Conservation (phyloP, 148 eudicot species). For the Salicornia ramosissima region DNA sequence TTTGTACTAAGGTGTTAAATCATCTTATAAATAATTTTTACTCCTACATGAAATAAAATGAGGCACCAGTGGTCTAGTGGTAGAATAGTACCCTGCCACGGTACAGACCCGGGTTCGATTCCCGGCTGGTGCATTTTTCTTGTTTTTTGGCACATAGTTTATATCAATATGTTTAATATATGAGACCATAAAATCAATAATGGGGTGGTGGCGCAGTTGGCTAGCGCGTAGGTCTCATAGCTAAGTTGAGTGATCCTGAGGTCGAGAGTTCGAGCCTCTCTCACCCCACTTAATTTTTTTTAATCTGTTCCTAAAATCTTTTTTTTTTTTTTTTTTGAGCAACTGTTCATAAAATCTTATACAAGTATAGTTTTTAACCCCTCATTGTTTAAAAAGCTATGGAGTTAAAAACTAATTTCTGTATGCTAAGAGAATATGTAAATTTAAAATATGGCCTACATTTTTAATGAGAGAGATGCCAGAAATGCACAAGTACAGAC, state of each 20-base stretch:
- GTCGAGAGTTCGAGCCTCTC: slow-evolving; percentile 28
- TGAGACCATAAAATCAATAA: no score
- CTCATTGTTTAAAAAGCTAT: no score
- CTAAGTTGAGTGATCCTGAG: slow-evolving; percentile 25
- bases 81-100: slow-evolving; percentile 51
- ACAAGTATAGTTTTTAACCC: no score
- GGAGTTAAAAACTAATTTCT: no score
- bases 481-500: no score
- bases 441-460: no score
- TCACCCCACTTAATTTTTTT: slow-evolving; percentile 15
- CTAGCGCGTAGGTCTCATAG: slow-evolving; percentile 34
- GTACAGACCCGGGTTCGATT: slow-evolving; percentile 51
- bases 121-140: slow-evolving; percentile 33
- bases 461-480: no score
- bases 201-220: slow-evolving; percentile 31
- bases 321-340: neutral
- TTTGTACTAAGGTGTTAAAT: no score
- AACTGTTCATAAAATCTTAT: no score
- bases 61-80: slow-evolving; percentile 50
- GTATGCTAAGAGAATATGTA: no score
- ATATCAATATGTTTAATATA: neutral
- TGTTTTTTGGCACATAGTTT: neutral
- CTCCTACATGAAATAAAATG: neutral
- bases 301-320: no score
- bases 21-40: neutral